These are phyloP conservation scores for Persicaria maculosa DNA, from an alignment of 148 eudicot species.

Conservation along the genomic window DNA sequence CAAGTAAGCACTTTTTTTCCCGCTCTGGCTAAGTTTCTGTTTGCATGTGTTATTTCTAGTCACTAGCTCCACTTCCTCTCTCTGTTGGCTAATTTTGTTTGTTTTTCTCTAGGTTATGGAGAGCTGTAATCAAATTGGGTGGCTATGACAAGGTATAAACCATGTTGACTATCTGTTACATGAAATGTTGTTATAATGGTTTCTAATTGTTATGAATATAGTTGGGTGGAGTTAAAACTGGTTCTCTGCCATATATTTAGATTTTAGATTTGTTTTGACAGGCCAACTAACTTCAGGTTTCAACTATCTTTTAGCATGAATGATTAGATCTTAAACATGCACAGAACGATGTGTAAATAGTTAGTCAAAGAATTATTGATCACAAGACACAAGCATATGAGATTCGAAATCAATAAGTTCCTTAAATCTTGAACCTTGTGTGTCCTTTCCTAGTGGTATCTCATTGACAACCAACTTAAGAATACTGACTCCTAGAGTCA, in stretches of 20 bases:
- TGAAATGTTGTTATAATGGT: background rate
- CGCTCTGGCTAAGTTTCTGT: background rate
- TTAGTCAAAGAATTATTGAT: background rate
- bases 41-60: background rate
- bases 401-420: background rate
- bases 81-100: constrained; percentile 7
- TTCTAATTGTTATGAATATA: background rate
- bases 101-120: constrained; percentile 65
- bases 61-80: background rate
- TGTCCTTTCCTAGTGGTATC: background rate
- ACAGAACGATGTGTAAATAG: background rate
- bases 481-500: background rate
- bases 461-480: background rate
- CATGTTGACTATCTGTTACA: background rate
- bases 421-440: constrained; percentile 1
- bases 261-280: background rate
- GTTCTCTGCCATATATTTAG: background rate
- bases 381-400: background rate
- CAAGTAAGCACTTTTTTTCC: constrained; percentile 42
- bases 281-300: background rate
- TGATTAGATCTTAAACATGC: background rate
- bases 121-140: constrained; percentile 70
- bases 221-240: background rate
- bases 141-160: constrained; percentile 88
- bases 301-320: background rate